Percentiles rank a stretch among this genome's conserved stretches.
Conservation (phyloP, 306 rosid genomes). For the Prunus dulcis region DNA sequence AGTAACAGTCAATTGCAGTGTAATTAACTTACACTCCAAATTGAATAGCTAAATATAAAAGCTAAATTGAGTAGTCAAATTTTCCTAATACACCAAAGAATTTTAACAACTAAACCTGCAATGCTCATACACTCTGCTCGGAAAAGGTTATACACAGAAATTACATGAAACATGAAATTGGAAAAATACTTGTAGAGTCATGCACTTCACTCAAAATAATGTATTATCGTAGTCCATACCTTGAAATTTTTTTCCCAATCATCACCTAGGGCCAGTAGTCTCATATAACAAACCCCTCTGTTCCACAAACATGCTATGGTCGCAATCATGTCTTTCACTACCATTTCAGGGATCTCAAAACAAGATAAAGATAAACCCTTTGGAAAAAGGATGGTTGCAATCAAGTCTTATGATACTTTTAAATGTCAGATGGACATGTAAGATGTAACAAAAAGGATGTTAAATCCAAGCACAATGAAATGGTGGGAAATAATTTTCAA, state of each 20-base stretch:
- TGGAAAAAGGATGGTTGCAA: no score
- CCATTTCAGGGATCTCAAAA: constrained; percentile 50
- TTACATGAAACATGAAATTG: background rate
- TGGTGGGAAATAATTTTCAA: no score
- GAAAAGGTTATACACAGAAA: background rate
- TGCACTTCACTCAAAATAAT: background rate
- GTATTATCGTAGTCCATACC: constrained; percentile 40
- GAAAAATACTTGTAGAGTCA: background rate
- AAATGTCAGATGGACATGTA: no score
- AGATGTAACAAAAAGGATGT: no score
- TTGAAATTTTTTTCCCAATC: constrained; percentile 63
- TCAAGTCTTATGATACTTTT: no score
- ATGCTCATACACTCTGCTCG: background rate
- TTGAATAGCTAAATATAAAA: background rate
- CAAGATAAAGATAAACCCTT: constrained; percentile 40
- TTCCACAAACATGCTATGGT: constrained; percentile 57
- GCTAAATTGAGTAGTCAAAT: background rate
- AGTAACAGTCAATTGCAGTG: background rate
- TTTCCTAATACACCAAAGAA: background rate
- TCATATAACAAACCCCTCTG: constrained; percentile 40
- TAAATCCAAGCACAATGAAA: no score
- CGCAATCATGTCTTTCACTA: constrained; percentile 39
- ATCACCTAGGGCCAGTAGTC: constrained; percentile 55
- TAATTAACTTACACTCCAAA: background rate
- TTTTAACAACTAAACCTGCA: background rate